phyloP scores from a whole-genome alignment of 2,329 filamentous ascomycete genomes.

The Neurospora sp. region DNA sequence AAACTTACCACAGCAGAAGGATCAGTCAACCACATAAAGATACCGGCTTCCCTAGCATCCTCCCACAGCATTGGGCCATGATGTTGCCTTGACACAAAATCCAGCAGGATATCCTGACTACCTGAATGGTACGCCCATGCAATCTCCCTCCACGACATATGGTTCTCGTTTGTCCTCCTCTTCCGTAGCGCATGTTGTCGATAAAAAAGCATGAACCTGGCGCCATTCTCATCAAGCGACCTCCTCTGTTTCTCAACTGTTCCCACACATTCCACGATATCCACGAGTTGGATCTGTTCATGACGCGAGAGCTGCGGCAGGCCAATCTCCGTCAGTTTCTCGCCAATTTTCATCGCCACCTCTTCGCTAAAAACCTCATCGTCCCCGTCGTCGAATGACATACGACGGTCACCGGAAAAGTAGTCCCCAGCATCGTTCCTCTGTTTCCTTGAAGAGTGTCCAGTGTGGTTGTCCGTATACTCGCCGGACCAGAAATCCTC shows the following conservation, averaged over 20 bases:
- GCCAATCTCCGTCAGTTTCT: slow-evolving; percentile 64
- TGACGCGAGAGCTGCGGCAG: slow-evolving; percentile 73
- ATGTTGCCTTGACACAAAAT: slow-evolving; percentile 72
- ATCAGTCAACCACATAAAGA: slow-evolving; percentile 94
- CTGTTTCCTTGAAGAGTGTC: slow-evolving; percentile 16
- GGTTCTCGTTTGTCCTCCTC: slow-evolving; percentile 52
- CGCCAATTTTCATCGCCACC: slow-evolving; percentile 60
- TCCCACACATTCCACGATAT: slow-evolving; percentile 76
- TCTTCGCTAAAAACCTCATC: slow-evolving; percentile 61
- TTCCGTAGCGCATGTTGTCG: slow-evolving; percentile 67
- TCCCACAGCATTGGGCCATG: slow-evolving; percentile 76
- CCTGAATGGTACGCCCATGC: slow-evolving; percentile 77
- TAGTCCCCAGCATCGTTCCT: slow-evolving; percentile 24
- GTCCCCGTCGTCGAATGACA: slow-evolving; percentile 36
- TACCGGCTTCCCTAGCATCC: slow-evolving; percentile 72
- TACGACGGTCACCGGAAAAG: slow-evolving; percentile 23
- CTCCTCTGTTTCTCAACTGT: slow-evolving; percentile 78
- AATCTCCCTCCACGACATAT: slow-evolving; percentile 70
- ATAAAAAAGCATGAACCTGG: slow-evolving; percentile 81
- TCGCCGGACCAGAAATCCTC: slow-evolving; percentile 43
- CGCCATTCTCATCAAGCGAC: slow-evolving; percentile 84
- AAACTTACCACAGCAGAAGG: slow-evolving; percentile 58
- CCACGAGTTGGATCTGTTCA: slow-evolving; percentile 76
- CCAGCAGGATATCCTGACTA: slow-evolving; percentile 81
- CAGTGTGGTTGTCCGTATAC: slow-evolving; percentile 6